A percentile compares a stretch with the other conserved stretches of the same genome.
These are phyloP conservation scores for Aureobasidium sp. DNA, from an alignment of 2,329 filamentous ascomycete species.

Conservation along the genomic window DNA sequence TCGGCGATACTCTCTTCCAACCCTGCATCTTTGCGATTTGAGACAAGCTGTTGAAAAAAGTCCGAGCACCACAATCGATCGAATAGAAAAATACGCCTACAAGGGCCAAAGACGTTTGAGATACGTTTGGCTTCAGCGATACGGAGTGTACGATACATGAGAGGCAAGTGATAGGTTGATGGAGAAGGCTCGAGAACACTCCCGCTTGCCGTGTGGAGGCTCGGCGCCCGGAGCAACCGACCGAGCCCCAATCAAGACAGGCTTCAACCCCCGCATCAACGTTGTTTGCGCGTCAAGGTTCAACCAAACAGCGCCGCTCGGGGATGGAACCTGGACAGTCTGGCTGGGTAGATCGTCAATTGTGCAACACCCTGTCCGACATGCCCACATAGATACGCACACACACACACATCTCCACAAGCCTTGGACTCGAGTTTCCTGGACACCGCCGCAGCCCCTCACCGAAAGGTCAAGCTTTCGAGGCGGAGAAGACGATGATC, in stretches of 20 bases:
- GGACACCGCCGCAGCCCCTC: background rate
- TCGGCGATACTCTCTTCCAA: background rate
- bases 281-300: background rate
- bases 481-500: background rate
- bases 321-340: background rate
- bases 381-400: background rate
- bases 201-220: background rate
- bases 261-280: background rate
- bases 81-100: background rate
- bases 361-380: background rate
- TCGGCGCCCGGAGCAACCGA: background rate
- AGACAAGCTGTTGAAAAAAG: background rate
- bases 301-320: conserved; percentile 3
- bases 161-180: conserved; percentile 3
- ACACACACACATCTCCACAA: background rate
- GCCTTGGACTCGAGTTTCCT: background rate
- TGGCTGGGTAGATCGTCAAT: background rate
- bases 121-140: background rate
- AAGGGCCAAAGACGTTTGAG: background rate
- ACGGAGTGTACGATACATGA: background rate
- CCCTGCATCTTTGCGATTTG: background rate
- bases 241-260: background rate
- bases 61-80: background rate
- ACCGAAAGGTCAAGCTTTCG: background rate
- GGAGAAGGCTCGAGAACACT: background rate